Conservation (phyloP, 352 stramenopile species). For the Discostella stelligera region DNA sequence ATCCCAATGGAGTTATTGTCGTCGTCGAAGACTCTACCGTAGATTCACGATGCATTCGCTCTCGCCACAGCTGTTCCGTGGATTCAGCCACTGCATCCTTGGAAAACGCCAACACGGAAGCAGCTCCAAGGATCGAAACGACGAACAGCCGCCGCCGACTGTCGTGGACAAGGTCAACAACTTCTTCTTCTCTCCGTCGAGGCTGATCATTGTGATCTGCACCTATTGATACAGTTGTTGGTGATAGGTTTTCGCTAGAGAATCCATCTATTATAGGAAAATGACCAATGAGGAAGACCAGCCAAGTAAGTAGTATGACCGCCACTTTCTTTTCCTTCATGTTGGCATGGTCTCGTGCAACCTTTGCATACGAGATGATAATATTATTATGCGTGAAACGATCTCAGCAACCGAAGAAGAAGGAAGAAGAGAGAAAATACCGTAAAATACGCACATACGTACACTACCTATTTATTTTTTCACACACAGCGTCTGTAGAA, state of each 20-base stretch:
- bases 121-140: slow-evolving; percentile 33
- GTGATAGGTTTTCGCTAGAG: not conserved
- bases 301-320: not conserved
- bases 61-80: not conserved
- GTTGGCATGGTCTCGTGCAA: not conserved
- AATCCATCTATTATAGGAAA: not conserved
- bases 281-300: not conserved
- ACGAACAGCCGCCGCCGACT: slow-evolving; percentile 29
- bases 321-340: not conserved
- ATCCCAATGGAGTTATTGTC: not conserved
- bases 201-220: not conserved
- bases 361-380: too few relatives aligned
- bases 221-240: not conserved
- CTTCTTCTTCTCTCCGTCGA: not conserved
- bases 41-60: not conserved
- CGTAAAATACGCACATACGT: too few relatives aligned
- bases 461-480: too few relatives aligned
- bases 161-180: not conserved
- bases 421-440: too few relatives aligned
- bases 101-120: slow-evolving; percentile 34
- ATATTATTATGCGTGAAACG: too few relatives aligned
- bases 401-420: too few relatives aligned
- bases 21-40: slow-evolving; percentile 6
- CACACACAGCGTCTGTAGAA: too few relatives aligned
- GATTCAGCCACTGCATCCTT: slow-evolving; percentile 25